A percentile compares a stretch with the other conserved stretches of the same genome.
Evolutionary conservation across 441 rosid genomes (phyloP).

Genomic region (Erodium chrysanthum): DNA sequence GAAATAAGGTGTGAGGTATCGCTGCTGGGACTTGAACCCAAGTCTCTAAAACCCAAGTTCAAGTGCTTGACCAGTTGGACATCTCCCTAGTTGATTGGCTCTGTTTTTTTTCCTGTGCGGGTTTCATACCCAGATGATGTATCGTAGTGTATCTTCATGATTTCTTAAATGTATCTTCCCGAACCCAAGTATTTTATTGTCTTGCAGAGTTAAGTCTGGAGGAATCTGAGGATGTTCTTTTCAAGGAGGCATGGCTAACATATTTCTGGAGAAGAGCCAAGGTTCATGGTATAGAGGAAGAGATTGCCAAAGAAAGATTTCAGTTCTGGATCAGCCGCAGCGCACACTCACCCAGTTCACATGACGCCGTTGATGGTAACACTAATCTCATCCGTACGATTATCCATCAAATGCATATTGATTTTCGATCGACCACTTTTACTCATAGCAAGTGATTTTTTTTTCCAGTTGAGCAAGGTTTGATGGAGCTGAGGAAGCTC

Average conservation of each 20-base stretch:
- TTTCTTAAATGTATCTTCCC: not conserved
- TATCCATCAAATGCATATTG: not conserved
- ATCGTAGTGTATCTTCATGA: not conserved
- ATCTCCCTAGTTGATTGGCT: not conserved
- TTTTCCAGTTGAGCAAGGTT: constrained; percentile 62
- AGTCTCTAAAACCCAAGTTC: too few relatives aligned
- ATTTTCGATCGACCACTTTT: not conserved
- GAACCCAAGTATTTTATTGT: not conserved
- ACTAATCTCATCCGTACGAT: too few relatives aligned
- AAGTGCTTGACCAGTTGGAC: too few relatives aligned
- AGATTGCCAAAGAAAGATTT: constrained; percentile 47
- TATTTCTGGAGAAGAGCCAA: constrained; percentile 72
- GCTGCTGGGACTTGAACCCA: too few relatives aligned
- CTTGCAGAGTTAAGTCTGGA: constrained; percentile 78
- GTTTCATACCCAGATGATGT: not conserved
- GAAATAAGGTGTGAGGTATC: too few relatives aligned
- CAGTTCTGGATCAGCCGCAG: constrained; percentile 59
- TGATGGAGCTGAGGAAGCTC: constrained; percentile 74
- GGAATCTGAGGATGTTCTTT: constrained; percentile 97
- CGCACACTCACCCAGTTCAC: constrained; percentile 57
- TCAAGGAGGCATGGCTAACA: constrained; percentile 94
- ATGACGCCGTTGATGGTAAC: constrained; percentile 80
- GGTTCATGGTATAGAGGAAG: constrained; percentile 46
- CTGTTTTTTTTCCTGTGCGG: not conserved
- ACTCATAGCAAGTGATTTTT: not conserved